A percentile compares a stretch with the other conserved stretches of the same genome.
These are phyloP conservation scores for Plasmodium adleri DNA, from an alignment of 169 alveolate species.

Conservation along the genomic window DNA sequence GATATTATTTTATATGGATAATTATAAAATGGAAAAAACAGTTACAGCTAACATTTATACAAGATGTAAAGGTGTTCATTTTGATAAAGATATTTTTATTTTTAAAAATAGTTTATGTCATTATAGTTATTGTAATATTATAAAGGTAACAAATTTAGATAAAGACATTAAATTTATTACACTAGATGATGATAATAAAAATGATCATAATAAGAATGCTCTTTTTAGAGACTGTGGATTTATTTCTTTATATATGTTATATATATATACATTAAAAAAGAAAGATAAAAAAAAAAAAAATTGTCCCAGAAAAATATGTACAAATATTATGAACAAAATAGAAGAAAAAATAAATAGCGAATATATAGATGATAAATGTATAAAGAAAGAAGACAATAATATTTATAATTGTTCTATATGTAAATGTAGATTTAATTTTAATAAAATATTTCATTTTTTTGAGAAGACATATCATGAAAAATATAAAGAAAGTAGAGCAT, in stretches of 20 bases:
- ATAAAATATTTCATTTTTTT: slow-evolving; percentile 23
- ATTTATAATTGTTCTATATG: slow-evolving; percentile 29
- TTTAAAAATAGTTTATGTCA: slow-evolving; percentile 50
- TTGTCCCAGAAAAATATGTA: slow-evolving; percentile 2
- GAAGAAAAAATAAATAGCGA: slow-evolving; percentile 12
- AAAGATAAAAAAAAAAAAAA: slow-evolving; percentile 17
- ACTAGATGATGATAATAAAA: neutral
- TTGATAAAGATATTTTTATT: slow-evolving; percentile 12
- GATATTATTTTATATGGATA: slow-evolving; percentile 64
- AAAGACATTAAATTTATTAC: slow-evolving; percentile 52
- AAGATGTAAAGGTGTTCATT: slow-evolving; percentile 26
- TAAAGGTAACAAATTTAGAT: slow-evolving; percentile 33
- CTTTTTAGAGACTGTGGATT: slow-evolving; percentile 7
- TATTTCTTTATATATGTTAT: slow-evolving; percentile 40
- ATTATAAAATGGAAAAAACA: slow-evolving; percentile 30
- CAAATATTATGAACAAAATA: slow-evolving; percentile 16
- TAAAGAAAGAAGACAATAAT: slow-evolving; percentile 22
- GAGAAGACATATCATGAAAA: neutral
- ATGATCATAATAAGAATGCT: neutral
- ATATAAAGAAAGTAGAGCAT: too few species aligned
- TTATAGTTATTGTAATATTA: slow-evolving; percentile 44
- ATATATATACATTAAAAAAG: slow-evolving; percentile 21
- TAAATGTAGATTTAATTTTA: slow-evolving; percentile 52
- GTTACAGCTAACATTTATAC: slow-evolving; percentile 30
- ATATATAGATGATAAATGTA: slow-evolving; percentile 24